A percentile compares a stretch with the other conserved stretches of the same genome.
Conservation (phyloP, 2,329 filamentous ascomycete species). For the Acrocalymma vagum region DNA sequence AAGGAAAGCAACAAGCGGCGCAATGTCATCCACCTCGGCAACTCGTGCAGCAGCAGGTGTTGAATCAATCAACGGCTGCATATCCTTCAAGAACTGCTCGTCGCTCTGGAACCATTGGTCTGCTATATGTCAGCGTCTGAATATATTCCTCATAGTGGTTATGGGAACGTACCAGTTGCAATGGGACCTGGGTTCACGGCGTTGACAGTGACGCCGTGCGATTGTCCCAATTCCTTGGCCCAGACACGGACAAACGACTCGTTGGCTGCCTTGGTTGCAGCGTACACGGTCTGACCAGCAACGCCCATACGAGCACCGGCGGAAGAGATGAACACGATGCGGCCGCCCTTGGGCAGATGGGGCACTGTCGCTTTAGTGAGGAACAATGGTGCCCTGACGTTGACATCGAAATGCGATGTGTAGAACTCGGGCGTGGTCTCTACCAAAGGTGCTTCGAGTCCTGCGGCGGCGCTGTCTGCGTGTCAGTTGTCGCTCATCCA, state of each 20-base stretch:
- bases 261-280: slow-evolving; percentile 12
- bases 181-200: slow-evolving; percentile 65
- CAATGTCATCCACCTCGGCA: slow-evolving; percentile 61
- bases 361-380: slow-evolving; percentile 60
- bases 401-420: slow-evolving; percentile 59
- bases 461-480: no score
- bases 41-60: slow-evolving; percentile 60
- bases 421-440: slow-evolving; percentile 58
- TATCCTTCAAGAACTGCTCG: slow-evolving; percentile 48
- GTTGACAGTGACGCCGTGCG: slow-evolving; percentile 65
- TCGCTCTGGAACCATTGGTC: no score
- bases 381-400: slow-evolving; percentile 59
- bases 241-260: slow-evolving; percentile 61
- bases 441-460: no score
- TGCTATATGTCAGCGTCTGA: no score
- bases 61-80: slow-evolving; percentile 33
- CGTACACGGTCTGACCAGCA: slow-evolving; percentile 42
- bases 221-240: slow-evolving; percentile 63
- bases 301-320: slow-evolving; percentile 58
- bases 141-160: no score
- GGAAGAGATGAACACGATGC: slow-evolving; percentile 65
- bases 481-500: no score
- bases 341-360: slow-evolving; percentile 51
- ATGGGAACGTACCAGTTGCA: slow-evolving; percentile 62
- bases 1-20: slow-evolving; percentile 62